Percentiles rank a stretch among this genome's conserved stretches.
Evolutionary conservation across 2,329 filamentous ascomycete genomes (phyloP).

Genomic region (Raffaelea arxii): DNA sequence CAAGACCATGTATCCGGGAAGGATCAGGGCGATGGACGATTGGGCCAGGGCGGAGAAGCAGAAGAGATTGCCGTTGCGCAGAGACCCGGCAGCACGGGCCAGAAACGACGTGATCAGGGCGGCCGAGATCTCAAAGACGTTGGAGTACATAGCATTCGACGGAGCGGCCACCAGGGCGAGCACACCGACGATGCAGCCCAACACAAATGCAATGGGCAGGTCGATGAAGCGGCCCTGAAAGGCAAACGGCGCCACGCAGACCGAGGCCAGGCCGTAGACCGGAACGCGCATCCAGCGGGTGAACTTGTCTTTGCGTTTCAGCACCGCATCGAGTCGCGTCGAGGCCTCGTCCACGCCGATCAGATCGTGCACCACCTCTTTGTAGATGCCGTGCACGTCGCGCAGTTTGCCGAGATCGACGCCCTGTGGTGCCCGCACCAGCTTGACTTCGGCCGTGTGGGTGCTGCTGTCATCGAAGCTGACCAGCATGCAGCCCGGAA

Average conservation of each 20-base stretch:
- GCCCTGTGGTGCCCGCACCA: conserved; percentile 58
- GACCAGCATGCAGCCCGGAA: conserved; percentile 89
- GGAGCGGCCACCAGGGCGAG: conserved; percentile 68
- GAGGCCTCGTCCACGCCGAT: conserved; percentile 60
- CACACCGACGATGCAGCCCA: conserved; percentile 64
- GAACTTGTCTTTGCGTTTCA: conserved; percentile 35
- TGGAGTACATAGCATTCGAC: conserved; percentile 52
- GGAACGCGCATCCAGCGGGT: conserved; percentile 47
- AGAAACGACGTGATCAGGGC: conserved; percentile 57
- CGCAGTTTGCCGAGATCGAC: conserved; percentile 65
- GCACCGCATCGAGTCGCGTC: conserved; percentile 46
- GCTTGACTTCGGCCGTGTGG: conserved; percentile 71
- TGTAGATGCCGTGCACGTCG: conserved; percentile 70
- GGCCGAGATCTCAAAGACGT: conserved; percentile 37
- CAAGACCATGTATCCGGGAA: conserved; percentile 61
- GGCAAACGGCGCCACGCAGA: conserved; percentile 68
- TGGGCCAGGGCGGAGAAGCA: conserved; percentile 65
- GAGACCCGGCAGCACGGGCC: conserved; percentile 59
- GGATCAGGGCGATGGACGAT: conserved; percentile 64
- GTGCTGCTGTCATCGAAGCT: conserved; percentile 70
- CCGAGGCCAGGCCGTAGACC: conserved; percentile 67
- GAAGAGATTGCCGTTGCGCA: conserved; percentile 46
- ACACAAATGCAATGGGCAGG: conserved; percentile 63
- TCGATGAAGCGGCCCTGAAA: conserved; percentile 71
- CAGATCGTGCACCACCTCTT: conserved; percentile 71